Base-by-base conservation (phyloP, 2,329 filamentous ascomycete genomes). In the Neoarthrinium moseri region DNA sequence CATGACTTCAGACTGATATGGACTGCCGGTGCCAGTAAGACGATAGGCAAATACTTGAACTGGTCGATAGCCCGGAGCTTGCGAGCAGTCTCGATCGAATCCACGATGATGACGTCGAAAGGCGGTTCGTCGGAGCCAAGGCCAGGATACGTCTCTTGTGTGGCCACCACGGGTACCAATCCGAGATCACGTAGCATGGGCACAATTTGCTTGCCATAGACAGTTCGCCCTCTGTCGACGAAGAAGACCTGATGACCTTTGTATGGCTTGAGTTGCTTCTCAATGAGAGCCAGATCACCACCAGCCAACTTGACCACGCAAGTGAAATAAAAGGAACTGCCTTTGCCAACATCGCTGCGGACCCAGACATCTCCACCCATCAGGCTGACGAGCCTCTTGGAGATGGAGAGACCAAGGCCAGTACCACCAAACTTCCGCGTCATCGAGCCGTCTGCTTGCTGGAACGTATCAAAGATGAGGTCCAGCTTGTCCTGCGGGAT, bases 281-380 rank as follows among this genome's bases (percentile, higher is more conserved):
- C 81, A 56, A 97, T 89, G 57, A 86, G 80, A 44, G 78, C 79
- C 49, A 94, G 74, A 53, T 94, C 89, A 40, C 88, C 84, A 46
- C 86, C 84, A 32, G 91, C 92, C 45, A 95, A 77, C 57, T 89
- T 89, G 50, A 96, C 91, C 42, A 88, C 83, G 68, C 91, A 96
- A 10, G 92, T 97, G 70, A 99, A 99, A 75, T 89, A 95, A 76
- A 99, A 99, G 21, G 86, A 87, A 72, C 91, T 96, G 56, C 92
- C 92, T 62, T 89, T 87, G 53, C 91, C 91, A 61, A 91, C 92
- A 60, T 91, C 84, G 55, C 91, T 96, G 63, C 90, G 89, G 32
- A 97, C 92, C 91, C 92, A 96, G 46, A 97, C 87, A 62, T 92
- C 89, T 66, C 92, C 92, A 51, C 91, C 89, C 92, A 97, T 97